phyloP scores from a whole-genome alignment of 805 yeast species.

The Blastobotrys americana region DNA sequence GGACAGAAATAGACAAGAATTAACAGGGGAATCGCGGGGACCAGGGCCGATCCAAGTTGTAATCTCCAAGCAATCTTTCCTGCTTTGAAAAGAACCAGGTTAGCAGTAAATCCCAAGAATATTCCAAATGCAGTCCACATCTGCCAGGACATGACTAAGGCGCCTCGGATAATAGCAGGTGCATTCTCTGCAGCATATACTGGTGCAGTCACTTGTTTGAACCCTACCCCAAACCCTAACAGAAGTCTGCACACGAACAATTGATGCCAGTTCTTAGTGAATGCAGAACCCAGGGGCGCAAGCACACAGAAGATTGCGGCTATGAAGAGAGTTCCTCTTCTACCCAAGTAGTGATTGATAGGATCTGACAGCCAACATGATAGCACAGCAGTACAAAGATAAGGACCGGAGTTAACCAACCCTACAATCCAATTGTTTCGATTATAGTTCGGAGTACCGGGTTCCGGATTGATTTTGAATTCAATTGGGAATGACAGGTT shows the following conservation, averaged over 20 bases:
- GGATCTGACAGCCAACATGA: constrained; percentile 52
- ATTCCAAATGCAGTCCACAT: constrained; percentile 71
- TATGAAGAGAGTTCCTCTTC: constrained; percentile 51
- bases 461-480: constrained; percentile 36
- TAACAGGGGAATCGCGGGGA: constrained; percentile 50
- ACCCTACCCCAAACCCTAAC: constrained; percentile 60
- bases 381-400: constrained; percentile 46
- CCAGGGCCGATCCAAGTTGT: constrained; percentile 57
- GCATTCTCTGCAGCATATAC: constrained; percentile 58
- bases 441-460: constrained; percentile 33
- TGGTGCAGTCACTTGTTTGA: constrained; percentile 61
- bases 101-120: constrained; percentile 50
- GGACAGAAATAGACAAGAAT: constrained; percentile 51
- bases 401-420: constrained; percentile 57
- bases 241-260: constrained; percentile 52
- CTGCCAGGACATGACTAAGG: constrained; percentile 66
- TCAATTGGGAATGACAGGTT: constrained; percentile 35
- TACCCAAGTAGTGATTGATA: constrained; percentile 44
- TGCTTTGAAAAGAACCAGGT: constrained; percentile 45
- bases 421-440: constrained; percentile 49
- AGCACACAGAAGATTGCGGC: constrained; percentile 47
- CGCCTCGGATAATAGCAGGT: constrained; percentile 54
- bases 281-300: constrained; percentile 50
- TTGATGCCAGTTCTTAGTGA: constrained; percentile 52
- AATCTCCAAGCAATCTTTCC: constrained; percentile 45